Conservation (phyloP, 2,329 filamentous ascomycete species). For the Colletotrichum musae region DNA sequence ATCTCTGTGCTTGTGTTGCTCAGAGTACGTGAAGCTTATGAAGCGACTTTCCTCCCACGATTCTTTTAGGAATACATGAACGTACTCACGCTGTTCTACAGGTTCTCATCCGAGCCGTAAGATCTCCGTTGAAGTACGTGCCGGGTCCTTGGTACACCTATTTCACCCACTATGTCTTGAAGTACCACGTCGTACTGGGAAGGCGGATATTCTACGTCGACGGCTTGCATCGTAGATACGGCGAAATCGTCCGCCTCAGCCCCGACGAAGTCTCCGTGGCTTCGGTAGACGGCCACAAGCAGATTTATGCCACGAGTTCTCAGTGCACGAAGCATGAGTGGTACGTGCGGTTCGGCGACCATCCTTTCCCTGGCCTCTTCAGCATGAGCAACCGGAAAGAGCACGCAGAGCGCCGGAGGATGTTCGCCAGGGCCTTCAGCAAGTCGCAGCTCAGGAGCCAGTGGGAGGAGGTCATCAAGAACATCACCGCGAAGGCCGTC, state of each 20-base stretch:
- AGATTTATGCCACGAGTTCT: background rate
- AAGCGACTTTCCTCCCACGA: no score
- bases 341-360: conserved; percentile 7
- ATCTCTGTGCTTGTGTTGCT: no score
- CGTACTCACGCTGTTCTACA: no score
- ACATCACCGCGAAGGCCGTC: conserved; percentile 48
- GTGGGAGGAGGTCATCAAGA: conserved; percentile 1
- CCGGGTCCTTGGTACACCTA: background rate
- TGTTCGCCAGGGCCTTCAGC: conserved; percentile 14
- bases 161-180: background rate
- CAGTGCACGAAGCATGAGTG: background rate
- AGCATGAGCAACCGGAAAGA: background rate
- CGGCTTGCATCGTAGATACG: background rate
- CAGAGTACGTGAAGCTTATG: no score
- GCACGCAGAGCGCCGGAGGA: background rate
- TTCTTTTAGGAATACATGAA: no score
- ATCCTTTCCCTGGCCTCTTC: background rate
- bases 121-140: no score
- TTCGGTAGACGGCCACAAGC: background rate
- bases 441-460: conserved; percentile 9
- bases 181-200: background rate
- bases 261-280: background rate
- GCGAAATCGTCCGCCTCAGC: background rate
- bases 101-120: no score
- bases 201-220: background rate